These are phyloP conservation scores for Scolecobasidium constrictum DNA, from an alignment of 2,329 filamentous ascomycete species.

Conservation along the genomic window DNA sequence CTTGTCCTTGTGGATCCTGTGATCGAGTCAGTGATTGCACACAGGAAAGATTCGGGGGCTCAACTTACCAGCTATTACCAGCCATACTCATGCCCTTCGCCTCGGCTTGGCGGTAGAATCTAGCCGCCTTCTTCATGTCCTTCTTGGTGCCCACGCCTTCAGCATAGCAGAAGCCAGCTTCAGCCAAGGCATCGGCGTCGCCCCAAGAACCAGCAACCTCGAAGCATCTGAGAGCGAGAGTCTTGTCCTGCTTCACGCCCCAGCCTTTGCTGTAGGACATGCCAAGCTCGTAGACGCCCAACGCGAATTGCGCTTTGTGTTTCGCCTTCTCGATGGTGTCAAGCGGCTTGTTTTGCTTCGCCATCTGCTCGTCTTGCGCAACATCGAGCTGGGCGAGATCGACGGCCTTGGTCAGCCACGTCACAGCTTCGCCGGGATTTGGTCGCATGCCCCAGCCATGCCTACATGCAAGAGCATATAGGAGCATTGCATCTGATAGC, in stretches of 20 bases:
- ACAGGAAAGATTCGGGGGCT: too few species aligned
- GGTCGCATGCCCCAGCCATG: constrained; percentile 97
- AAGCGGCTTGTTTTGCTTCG: constrained; percentile 45
- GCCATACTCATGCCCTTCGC: constrained; percentile 94
- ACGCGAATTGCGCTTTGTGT: constrained; percentile 82
- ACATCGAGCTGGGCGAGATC: constrained; percentile 74
- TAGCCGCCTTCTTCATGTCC: constrained; percentile 86
- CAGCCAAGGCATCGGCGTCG: constrained; percentile 84
- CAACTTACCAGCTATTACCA: constrained; percentile 87
- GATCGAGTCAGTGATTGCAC: background rate
- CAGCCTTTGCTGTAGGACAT: constrained; percentile 97
- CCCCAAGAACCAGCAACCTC: constrained; percentile 96
- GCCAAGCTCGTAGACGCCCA: constrained; percentile 92
- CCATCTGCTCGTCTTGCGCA: constrained; percentile 64
- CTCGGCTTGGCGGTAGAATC: constrained; percentile 82
- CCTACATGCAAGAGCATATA: constrained; percentile 88
- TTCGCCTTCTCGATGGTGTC: constrained; percentile 65
- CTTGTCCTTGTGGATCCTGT: constrained; percentile 92
- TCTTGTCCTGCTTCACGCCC: constrained; percentile 90
- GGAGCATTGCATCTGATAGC: constrained; percentile 85
- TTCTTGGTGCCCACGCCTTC: constrained; percentile 92
- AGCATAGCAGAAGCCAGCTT: constrained; percentile 93
- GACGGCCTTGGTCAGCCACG: constrained; percentile 86
- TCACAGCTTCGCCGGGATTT: constrained; percentile 79
- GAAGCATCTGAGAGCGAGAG: constrained; percentile 80